Percentiles rank a stretch among this genome's conserved stretches.
These are phyloP conservation scores for Kalmanozyma brasiliensis DNA, from an alignment of 1,284 basidiomycete genomes.

Conservation along the genomic window DNA sequence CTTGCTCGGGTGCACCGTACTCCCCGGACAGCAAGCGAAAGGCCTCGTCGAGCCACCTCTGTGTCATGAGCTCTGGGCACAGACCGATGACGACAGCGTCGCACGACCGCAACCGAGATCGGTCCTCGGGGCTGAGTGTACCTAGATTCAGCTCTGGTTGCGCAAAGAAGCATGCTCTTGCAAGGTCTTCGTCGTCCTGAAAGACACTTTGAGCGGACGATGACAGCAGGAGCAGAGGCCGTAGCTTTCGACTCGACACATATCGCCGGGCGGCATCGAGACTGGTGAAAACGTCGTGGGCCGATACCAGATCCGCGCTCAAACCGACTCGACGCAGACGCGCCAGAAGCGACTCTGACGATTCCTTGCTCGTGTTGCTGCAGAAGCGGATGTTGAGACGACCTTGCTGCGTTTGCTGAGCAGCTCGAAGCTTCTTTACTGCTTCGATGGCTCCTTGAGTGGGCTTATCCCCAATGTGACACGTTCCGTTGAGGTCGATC, in stretches of 20 bases:
- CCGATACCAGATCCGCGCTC: constrained; percentile 12
- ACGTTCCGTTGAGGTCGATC: constrained; percentile 48
- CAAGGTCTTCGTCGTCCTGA: constrained; percentile 2
- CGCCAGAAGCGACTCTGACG: constrained; percentile 23
- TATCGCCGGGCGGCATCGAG: constrained; percentile 30
- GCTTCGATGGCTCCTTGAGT: constrained; percentile 31
- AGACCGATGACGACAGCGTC: constrained; percentile 41
- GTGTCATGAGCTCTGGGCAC: constrained; percentile 45
- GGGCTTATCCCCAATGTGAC: constrained; percentile 36
- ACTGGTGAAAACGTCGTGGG: constrained; percentile 38
- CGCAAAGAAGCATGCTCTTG: constrained; percentile 19
- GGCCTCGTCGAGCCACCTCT: constrained; percentile 41
- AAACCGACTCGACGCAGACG: constrained; percentile 25
- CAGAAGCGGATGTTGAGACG: constrained; percentile 37
- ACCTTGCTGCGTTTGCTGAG: constrained; percentile 9
- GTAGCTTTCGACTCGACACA: constrained; percentile 16
- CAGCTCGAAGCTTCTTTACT: constrained; percentile 22
- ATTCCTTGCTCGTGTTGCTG: constrained; percentile 48
- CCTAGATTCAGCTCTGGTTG: constrained; percentile 15
- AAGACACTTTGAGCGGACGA: constrained; percentile 28
- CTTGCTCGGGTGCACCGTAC: constrained; percentile 14
- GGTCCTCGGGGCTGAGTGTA: constrained; percentile 6
- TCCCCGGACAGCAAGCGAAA: constrained; percentile 36
- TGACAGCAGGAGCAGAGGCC: constrained; percentile 28
- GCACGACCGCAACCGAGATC: constrained; percentile 17